These are phyloP conservation scores for Candida loeiensis DNA, from an alignment of 805 yeast genomes.

Conservation along the genomic window DNA sequence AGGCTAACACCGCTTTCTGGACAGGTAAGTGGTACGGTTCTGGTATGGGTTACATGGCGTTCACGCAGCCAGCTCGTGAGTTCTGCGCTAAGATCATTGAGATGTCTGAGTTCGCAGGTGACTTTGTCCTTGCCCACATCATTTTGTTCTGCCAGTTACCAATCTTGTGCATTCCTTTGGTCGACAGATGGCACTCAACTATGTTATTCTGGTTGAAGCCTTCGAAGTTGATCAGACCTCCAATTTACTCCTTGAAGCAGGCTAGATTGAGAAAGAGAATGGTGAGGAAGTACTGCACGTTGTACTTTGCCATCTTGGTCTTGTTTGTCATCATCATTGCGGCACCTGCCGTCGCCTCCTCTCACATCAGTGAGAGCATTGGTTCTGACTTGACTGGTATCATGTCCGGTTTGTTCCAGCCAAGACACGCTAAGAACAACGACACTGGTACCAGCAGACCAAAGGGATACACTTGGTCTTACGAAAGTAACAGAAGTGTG, in stretches of 20 bases:
- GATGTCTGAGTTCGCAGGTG: slow-evolving; percentile 94
- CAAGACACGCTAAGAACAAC: slow-evolving; percentile 74
- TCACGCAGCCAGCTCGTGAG: slow-evolving; percentile 96
- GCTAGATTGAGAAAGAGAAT: slow-evolving; percentile 94
- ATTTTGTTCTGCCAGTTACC: slow-evolving; percentile 89
- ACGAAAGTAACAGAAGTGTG: slow-evolving; percentile 53
- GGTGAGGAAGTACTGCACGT: slow-evolving; percentile 86
- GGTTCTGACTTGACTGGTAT: slow-evolving; percentile 37
- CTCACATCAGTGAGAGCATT: slow-evolving; percentile 42
- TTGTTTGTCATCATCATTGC: slow-evolving; percentile 73
- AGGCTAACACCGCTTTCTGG: slow-evolving; percentile 98
- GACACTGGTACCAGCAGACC: slow-evolving; percentile 67
- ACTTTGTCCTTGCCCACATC: slow-evolving; percentile 88
- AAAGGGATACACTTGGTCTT: slow-evolving; percentile 32
- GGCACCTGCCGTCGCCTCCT: slow-evolving; percentile 88
- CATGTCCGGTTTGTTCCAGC: slow-evolving; percentile 78
- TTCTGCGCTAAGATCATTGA: slow-evolving; percentile 91
- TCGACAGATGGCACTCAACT: slow-evolving; percentile 97
- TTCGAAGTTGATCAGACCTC: slow-evolving; percentile 93
- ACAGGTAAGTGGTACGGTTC: slow-evolving; percentile 98
- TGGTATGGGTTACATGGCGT: slow-evolving; percentile 89
- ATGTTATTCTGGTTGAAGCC: slow-evolving; percentile 99
- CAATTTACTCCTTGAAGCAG: slow-evolving; percentile 94
- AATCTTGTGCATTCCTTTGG: slow-evolving; percentile 72
- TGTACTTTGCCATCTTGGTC: slow-evolving; percentile 69